phyloP scores from a whole-genome alignment of 495 filamentous ascomycete species.

The Penicillium ochrochloron region DNA sequence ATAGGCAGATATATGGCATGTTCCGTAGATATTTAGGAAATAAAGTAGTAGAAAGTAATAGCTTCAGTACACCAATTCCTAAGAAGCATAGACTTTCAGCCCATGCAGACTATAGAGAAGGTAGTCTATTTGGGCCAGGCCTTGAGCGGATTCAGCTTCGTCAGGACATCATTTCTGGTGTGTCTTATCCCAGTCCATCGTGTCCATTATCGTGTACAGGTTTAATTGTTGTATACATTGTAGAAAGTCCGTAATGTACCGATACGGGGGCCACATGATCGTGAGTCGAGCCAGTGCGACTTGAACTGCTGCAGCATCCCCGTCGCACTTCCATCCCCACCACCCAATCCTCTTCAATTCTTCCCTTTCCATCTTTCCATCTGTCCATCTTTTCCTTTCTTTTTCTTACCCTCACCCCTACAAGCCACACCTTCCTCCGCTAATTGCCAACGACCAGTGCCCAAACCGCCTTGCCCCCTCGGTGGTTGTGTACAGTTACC shows the following conservation, averaged over 20 bases:
- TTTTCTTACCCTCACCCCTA: not conserved
- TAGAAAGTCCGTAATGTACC: not conserved
- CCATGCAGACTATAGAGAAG: too few species aligned
- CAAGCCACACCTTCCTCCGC: slow-evolving; percentile 31
- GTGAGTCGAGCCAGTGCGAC: slow-evolving; percentile 26
- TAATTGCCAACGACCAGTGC: slow-evolving; percentile 41
- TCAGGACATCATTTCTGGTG: too few species aligned
- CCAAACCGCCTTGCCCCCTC: slow-evolving; percentile 44
- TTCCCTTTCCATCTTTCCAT: not conserved
- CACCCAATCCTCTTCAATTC: slow-evolving; percentile 21
- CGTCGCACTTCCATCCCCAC: slow-evolving; percentile 43
- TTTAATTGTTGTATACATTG: not conserved
- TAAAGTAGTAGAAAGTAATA: too few species aligned
- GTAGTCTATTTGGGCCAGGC: too few species aligned
- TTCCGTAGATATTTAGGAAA: too few species aligned
- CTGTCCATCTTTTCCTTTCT: not conserved
- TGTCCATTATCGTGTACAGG: not conserved
- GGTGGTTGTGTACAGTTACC: not conserved
- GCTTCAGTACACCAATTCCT: too few species aligned
- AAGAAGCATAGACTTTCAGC: too few species aligned
- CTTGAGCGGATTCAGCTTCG: too few species aligned
- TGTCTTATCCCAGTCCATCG: not conserved
- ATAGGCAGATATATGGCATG: too few species aligned
- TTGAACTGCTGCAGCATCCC: slow-evolving; percentile 46
- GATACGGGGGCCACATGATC: slow-evolving; percentile 9